phyloP scores from a whole-genome alignment of 495 filamentous ascomycete species.

The Filosporella fistucella region DNA sequence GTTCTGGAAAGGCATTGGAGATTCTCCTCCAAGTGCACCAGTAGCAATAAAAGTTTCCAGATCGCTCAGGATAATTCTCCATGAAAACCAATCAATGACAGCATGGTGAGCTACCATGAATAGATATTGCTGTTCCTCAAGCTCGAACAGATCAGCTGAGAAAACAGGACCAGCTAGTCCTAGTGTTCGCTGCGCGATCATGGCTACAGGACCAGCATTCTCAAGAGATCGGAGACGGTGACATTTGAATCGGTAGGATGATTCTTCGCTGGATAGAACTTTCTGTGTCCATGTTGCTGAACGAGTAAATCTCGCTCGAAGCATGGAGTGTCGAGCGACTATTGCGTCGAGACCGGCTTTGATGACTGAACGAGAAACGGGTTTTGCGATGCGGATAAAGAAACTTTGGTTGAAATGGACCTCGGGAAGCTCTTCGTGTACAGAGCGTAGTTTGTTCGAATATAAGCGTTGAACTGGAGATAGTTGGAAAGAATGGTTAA shows the following conservation, averaged over 20 bases:
- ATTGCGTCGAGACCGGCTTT: slow-evolving; percentile 51
- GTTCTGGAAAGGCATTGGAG: slow-evolving; percentile 56
- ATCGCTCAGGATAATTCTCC: slow-evolving; percentile 64
- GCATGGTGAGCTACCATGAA: slow-evolving; percentile 54
- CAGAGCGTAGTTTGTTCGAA: slow-evolving; percentile 55
- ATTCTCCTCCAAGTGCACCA: slow-evolving; percentile 18
- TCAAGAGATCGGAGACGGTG: slow-evolving; percentile 14
- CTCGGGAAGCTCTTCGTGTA: slow-evolving; percentile 45
- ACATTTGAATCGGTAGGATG: slow-evolving; percentile 18
- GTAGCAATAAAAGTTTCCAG: slow-evolving; percentile 44
- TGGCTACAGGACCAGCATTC: neutral
- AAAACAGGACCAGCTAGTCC: slow-evolving; percentile 39
- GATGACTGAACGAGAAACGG: slow-evolving; percentile 41
- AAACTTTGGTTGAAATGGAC: slow-evolving; percentile 75
- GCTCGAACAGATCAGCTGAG: slow-evolving; percentile 46
- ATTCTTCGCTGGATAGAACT: slow-evolving; percentile 1
- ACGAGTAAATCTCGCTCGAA: slow-evolving; percentile 57
- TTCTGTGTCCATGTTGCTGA: slow-evolving; percentile 35
- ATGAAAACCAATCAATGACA: slow-evolving; percentile 67
- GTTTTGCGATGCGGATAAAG: slow-evolving; percentile 50
- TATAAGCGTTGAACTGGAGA: slow-evolving; percentile 71
- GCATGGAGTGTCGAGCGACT: slow-evolving; percentile 64
- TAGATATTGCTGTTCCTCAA: slow-evolving; percentile 47
- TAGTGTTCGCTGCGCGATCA: slow-evolving; percentile 24
- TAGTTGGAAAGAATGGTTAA: slow-evolving; percentile 53